Conservation (phyloP, 345 rosid species). For the Populus nigra region DNA sequence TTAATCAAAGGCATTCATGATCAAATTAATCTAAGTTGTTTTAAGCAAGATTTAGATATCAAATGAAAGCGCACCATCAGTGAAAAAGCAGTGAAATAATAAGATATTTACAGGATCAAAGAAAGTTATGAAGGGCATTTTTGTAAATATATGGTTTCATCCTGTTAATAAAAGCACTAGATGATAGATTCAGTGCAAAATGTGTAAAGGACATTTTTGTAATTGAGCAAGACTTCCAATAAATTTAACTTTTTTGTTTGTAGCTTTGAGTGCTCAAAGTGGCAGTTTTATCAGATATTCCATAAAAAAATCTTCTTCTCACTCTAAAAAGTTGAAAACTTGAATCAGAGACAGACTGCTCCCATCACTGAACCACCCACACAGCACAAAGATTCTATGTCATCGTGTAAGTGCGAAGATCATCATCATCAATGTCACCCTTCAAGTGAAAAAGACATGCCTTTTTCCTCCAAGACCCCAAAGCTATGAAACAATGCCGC, state of each 20-base stretch:
- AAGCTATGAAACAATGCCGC: neutral
- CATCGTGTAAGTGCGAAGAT: neutral
- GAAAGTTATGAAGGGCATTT: neutral
- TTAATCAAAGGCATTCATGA: too few relatives aligned
- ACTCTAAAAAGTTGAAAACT: neutral
- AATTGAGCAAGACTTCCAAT: neutral
- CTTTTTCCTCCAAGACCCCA: conserved; percentile 1
- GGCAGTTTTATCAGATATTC: conserved; percentile 44
- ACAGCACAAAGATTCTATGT: neutral
- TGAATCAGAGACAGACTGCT: neutral
- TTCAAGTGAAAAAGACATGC: conserved; percentile 2
- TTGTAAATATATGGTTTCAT: neutral
- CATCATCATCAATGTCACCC: conserved; percentile 23
- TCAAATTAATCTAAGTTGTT: too few relatives aligned
- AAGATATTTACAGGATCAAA: too few relatives aligned
- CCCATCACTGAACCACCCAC: neutral
- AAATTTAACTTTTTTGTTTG: conserved; percentile 6
- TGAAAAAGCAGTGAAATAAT: too few relatives aligned
- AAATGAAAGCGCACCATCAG: too few relatives aligned
- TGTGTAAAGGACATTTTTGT: conserved; percentile 10
- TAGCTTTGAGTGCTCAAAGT: conserved; percentile 8
- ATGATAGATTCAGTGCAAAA: too few relatives aligned
- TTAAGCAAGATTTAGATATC: too few relatives aligned
- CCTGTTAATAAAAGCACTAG: neutral
- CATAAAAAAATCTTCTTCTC: conserved; percentile 11